Percentiles rank a stretch among this genome's conserved stretches.
These are phyloP conservation scores for Ilex aquifolium DNA, from an alignment of 257 asterid genomes.

Conservation along the genomic window DNA sequence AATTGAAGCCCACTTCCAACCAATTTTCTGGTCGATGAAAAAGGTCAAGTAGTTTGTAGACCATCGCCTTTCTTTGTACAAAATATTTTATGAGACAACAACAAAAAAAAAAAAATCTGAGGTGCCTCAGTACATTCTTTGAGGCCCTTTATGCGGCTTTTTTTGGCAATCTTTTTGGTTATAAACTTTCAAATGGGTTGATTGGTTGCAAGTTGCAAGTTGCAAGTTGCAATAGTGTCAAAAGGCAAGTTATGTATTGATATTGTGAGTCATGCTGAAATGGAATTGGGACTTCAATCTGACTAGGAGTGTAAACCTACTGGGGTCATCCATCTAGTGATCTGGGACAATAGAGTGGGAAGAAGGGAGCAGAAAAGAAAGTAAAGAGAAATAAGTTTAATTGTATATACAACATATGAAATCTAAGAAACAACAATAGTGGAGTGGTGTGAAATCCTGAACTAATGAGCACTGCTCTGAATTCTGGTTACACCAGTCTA, in stretches of 20 bases:
- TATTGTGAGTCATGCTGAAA: neutral
- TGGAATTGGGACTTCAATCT: neutral
- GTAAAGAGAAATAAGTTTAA: no score
- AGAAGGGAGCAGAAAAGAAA: no score
- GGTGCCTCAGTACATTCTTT: slow-evolving; percentile 5
- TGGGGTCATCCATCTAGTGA: neutral
- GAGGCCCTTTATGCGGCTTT: neutral
- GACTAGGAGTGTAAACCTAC: neutral
- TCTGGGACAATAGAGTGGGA: no score
- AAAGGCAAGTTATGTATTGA: neutral
- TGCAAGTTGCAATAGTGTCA: neutral
- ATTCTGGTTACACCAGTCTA: no score
- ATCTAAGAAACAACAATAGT: no score
- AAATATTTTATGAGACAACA: slow-evolving; percentile 6
- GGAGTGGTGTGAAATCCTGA: no score
- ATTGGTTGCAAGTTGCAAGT: neutral
- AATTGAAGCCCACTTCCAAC: neutral
- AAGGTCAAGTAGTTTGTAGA: slow-evolving; percentile 52
- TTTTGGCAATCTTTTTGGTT: neutral
- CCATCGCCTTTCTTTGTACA: slow-evolving; percentile 21
- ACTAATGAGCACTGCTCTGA: no score
- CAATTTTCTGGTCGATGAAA: slow-evolving; percentile 33
- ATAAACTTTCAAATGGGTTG: neutral
- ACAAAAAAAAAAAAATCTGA: slow-evolving; percentile 8
- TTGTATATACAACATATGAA: no score